These are phyloP conservation scores for Maudiozyma humilis DNA, from an alignment of 1,139 yeast species.

Conservation along the genomic window DNA sequence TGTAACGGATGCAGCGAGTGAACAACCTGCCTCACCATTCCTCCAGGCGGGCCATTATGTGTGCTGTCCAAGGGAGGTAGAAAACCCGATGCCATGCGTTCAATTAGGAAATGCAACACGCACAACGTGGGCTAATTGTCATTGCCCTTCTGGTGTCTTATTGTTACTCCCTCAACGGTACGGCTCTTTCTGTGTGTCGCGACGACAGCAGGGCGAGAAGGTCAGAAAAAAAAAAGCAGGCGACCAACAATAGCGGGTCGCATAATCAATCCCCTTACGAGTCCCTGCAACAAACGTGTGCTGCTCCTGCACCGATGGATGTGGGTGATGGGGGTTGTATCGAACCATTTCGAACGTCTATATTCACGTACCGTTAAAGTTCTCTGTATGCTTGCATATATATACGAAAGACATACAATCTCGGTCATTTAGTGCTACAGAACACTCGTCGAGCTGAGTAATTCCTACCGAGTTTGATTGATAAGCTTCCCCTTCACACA, in stretches of 20 bases:
- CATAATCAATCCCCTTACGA: not conserved
- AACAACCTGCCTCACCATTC: too few species aligned
- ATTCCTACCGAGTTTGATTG: too few species aligned
- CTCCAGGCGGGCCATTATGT: too few species aligned
- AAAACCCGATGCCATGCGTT: not conserved
- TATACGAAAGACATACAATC: not conserved
- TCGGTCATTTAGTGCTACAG: not conserved
- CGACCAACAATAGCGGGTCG: not conserved
- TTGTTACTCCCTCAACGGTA: not conserved
- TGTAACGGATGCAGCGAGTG: too few species aligned
- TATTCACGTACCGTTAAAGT: too few species aligned
- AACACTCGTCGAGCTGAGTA: not conserved
- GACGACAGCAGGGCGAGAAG: not conserved
- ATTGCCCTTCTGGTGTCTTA: not conserved
- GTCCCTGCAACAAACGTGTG: not conserved
- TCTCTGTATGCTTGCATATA: not conserved
- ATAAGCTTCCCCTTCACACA: too few species aligned
- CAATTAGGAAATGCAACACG: not conserved
- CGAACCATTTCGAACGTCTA: not conserved
- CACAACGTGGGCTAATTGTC: not conserved
- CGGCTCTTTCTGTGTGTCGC: not conserved
- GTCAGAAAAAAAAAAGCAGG: not conserved
- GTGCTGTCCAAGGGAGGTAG: not conserved
- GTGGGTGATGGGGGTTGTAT: not conserved
- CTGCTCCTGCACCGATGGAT: not conserved